phyloP scores from a whole-genome alignment of 179 eudicot genomes.

The Spergularia azorica region DNA sequence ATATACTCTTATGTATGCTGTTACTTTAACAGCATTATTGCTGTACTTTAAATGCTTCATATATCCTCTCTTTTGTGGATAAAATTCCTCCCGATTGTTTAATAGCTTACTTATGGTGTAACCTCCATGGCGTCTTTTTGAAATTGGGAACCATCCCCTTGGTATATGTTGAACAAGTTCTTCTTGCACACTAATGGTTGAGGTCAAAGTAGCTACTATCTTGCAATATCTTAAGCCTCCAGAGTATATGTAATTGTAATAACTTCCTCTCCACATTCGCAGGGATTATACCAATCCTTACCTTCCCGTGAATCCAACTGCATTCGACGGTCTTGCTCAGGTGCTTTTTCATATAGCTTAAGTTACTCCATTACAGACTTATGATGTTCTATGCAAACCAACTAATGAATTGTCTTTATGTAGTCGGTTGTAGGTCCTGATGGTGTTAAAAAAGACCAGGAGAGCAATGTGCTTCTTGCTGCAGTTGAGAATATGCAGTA shows the following conservation, averaged over 20 bases:
- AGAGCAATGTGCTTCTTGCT: slow-evolving; percentile 77
- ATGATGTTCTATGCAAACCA: not conserved
- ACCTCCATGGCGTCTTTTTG: too few species aligned
- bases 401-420: not conserved
- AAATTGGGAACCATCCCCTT: too few species aligned
- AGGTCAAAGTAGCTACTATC: not conserved
- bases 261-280: slow-evolving; percentile 10
- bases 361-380: not conserved
- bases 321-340: slow-evolving; percentile 69
- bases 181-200: not conserved
- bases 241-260: not conserved
- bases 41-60: too few species aligned
- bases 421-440: slow-evolving; percentile 70
- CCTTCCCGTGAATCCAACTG: slow-evolving; percentile 81
- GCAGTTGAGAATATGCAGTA: slow-evolving; percentile 78
- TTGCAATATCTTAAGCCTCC: not conserved
- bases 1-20: not conserved
- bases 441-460: slow-evolving; percentile 60
- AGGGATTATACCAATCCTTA: slow-evolving; percentile 87
- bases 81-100: too few species aligned
- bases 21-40: slow-evolving; percentile 26
- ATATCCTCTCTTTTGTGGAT: too few species aligned
- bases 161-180: not conserved
- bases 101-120: too few species aligned
- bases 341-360: slow-evolving; percentile 26